phyloP scores from a whole-genome alignment of 2,329 filamentous ascomycete genomes.

The Aspergillus oerlinghausenensis region DNA sequence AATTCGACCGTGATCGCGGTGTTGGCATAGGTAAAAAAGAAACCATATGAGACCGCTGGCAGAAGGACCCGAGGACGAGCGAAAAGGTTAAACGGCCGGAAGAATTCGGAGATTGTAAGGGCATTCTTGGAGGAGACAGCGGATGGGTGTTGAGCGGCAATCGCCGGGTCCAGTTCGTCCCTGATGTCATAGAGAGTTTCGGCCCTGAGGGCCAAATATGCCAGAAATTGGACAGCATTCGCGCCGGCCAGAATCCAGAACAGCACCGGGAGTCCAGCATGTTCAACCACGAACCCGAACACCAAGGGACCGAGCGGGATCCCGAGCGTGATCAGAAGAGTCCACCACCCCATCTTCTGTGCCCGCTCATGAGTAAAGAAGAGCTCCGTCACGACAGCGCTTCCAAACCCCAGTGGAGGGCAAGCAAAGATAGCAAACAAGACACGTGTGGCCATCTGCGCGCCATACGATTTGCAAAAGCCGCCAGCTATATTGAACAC shows the following conservation, averaged over 20 bases:
- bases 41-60: constrained; percentile 50
- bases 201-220: constrained; percentile 51
- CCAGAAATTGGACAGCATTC: constrained; percentile 51
- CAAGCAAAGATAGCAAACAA: constrained; percentile 51
- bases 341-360: constrained; percentile 53
- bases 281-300: constrained; percentile 42
- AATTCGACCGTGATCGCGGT: constrained; percentile 56
- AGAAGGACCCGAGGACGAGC: constrained; percentile 47
- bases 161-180: constrained; percentile 5
- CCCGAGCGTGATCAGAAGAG: constrained; percentile 46
- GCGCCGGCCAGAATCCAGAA: constrained; percentile 54
- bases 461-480: constrained; percentile 42
- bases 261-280: constrained; percentile 54
- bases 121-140: no score
- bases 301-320: constrained; percentile 35
- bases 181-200: constrained; percentile 49
- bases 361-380: constrained; percentile 52
- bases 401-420: constrained; percentile 49
- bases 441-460: constrained; percentile 48
- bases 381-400: constrained; percentile 51
- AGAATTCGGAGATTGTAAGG: constrained; percentile 41
- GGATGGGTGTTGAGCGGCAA: constrained; percentile 9
- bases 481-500: constrained; percentile 52
- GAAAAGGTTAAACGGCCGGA: constrained; percentile 47
- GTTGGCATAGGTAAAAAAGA: constrained; percentile 53